A percentile compares a stretch with the other conserved stretches of the same genome.
Evolutionary conservation across 805 yeast species (phyloP).

Genomic region (Metschnikowia drakensbergensis): DNA sequence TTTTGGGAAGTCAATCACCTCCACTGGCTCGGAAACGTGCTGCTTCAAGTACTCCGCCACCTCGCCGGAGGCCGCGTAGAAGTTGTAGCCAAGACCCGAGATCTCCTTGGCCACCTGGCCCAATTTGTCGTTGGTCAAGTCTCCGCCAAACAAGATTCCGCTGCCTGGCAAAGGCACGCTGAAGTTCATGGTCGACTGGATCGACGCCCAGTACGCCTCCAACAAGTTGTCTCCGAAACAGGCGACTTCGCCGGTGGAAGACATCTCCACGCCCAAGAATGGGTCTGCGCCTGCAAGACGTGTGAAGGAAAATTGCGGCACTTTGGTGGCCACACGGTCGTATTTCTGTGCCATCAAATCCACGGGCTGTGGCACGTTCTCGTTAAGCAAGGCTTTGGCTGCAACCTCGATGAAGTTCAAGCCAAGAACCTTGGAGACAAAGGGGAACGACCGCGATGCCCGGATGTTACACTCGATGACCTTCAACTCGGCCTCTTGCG

Average conservation of each 20-base stretch:
- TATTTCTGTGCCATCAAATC: conserved; percentile 76
- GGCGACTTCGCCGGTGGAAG: conserved; percentile 98
- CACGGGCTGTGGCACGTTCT: conserved; percentile 71
- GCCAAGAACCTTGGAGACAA: conserved; percentile 95
- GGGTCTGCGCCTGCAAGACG: conserved; percentile 99
- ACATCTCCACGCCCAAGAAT: conserved; percentile 97
- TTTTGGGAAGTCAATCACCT: conserved; percentile 84
- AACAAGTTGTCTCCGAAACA: conserved; percentile 82
- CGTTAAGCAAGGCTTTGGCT: conserved; percentile 75
- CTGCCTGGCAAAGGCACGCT: conserved; percentile 86
- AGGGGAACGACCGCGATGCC: conserved; percentile 99
- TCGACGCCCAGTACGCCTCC: conserved; percentile 97
- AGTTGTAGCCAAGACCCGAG: conserved; percentile 73
- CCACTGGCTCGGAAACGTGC: conserved; percentile 45
- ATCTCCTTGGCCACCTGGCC: conserved; percentile 70
- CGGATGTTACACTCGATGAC: conserved; percentile 98
- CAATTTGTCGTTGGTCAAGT: conserved; percentile 63
- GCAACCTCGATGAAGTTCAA: conserved; percentile 93
- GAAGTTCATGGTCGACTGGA: conserved; percentile 97
- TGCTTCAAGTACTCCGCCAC: conserved; percentile 67
- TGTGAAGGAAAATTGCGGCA: conserved; percentile 97
- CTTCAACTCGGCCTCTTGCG: conserved; percentile 62
- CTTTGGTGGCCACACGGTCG: conserved; percentile 91
- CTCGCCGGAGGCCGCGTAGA: conserved; percentile 68
- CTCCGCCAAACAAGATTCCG: conserved; percentile 94